Base-by-base conservation (phyloP, 192 early-diverging fungal genomes). In the Jimgerdemannia flammicorona region DNA sequence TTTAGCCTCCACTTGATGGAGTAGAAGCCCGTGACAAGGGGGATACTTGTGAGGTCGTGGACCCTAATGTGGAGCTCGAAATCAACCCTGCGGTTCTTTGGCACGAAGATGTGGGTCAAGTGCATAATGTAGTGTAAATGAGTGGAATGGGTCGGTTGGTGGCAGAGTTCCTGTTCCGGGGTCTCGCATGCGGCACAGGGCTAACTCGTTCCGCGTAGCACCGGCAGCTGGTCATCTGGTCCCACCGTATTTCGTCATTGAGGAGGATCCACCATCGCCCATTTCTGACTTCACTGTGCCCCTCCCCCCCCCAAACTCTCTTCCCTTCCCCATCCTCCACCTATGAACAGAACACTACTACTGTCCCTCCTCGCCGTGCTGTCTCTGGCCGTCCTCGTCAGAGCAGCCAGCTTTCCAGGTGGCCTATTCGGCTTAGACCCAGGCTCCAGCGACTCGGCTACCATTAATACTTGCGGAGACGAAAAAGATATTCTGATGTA, bases 31-130 rank as follows among this genome's bases (percentile, higher is more conserved):
- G 82, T 87, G 19, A 95, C 90, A 64, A 93, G 90, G 19, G 95
- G 95, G 44, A 96, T 87, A 78, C 93, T 93, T 77, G 88, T 87
- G 68, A 96, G 78, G 78, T 96, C 95, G 71, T 93, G 87, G 20
- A 96, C 83, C 42, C 86, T 70, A 71, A 91, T 83, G 41, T 75
- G 77, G 66, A 88, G 82, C 69, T 87, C 79, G 80, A 93, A 94
- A 59, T 84, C 84, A 29, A 91, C 91, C 74, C 91, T 91, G 39
- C 93, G 88, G 63, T 82, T 82, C 42, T 90, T 90, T 40, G 93
- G 84, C 49, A 95, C 84, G 80, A 95, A 93, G 43, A 95, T 78
- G 54, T 85, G 79, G 64, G 89, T 85, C 20, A 91, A 63, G 43
- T 85, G 78, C 80, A 77, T 81, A 59, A 14, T 29, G 29, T 29